Base-by-base conservation (phyloP, 129 eudicot species). In the Escallonia rubra region DNA sequence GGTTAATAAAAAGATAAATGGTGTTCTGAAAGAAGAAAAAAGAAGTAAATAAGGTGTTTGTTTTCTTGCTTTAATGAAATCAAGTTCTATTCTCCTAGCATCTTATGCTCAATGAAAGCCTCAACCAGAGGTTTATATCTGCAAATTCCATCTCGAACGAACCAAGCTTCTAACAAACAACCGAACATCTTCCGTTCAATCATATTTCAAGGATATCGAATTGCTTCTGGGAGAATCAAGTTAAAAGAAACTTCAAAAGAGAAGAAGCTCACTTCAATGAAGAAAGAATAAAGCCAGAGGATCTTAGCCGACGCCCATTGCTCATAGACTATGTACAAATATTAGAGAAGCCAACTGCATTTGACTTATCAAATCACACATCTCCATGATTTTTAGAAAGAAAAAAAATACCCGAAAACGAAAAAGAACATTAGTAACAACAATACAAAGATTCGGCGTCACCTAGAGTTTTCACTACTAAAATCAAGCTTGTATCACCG, bases 291-390 rank as follows among this genome's bases (percentile, higher is more conserved):
- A 54, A 11, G 0, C 34, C 59, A 10, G 46, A 54, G 14, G 23
- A 8, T 23, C 38, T 3, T 2, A 48, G 72, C 52, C 63, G 61
- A 74, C 62, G 15, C 50, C 41, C 11, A 62, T 11, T 11, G 14
- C 49, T 34, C 71, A 66, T 65, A 48, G 68, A 67, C 68, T 60
- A 74, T 67, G 52, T 67, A 74, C 73, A 74, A 57, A 49, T 60
- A 15, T 5, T 10, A 57, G 39, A 74, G 49, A 76, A 79, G 82
- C 82, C 85, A 84, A 80, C 68, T 68, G 78, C 23, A 80, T 68
- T 80, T 80, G 90, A 80, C 90, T 80, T 71, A n/a, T 69, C 39
- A 62, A 14, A 52, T 41, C 34, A 39, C 66, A 40, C 9, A 42
- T 53, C 16, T 50, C 51, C 34, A 23, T 23, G 34, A 23, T 23